Evolutionary conservation across 2,329 filamentous ascomycete genomes (phyloP).

Genomic region (Pezicula radicicola): DNA sequence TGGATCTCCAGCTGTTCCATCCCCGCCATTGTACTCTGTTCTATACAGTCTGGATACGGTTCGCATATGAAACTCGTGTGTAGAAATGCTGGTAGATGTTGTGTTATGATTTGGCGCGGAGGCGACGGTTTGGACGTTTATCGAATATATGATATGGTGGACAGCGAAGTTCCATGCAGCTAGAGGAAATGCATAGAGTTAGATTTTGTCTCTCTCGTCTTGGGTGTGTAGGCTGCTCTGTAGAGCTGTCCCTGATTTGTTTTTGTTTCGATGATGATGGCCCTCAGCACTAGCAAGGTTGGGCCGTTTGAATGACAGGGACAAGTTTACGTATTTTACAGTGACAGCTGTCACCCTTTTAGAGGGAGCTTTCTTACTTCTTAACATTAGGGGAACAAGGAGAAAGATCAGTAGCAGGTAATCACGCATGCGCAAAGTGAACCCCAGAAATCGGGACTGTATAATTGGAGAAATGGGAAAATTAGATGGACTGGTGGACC

Average conservation of each 20-base stretch:
- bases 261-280: background rate
- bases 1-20: constrained; percentile 97
- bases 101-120: no score
- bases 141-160: background rate
- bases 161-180: no score
- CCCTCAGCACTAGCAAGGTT: background rate
- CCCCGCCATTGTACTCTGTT: constrained; percentile 81
- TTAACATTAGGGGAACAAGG: no score
- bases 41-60: constrained; percentile 5
- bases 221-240: background rate
- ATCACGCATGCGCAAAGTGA: no score
- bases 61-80: constrained; percentile 5
- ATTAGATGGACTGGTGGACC: background rate
- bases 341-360: background rate
- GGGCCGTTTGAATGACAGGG: background rate
- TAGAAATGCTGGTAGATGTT: background rate
- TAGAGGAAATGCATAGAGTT: no score
- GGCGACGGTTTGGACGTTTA: background rate
- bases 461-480: background rate
- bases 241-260: background rate
- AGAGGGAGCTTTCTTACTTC: no score
- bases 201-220: no score
- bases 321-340: background rate
- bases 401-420: no score
- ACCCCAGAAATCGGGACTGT: no score